A percentile compares a stretch with the other conserved stretches of the same genome.
These are phyloP conservation scores for Parafenestella ontariensis DNA, from an alignment of 2,329 filamentous ascomycete species.

Conservation along the genomic window DNA sequence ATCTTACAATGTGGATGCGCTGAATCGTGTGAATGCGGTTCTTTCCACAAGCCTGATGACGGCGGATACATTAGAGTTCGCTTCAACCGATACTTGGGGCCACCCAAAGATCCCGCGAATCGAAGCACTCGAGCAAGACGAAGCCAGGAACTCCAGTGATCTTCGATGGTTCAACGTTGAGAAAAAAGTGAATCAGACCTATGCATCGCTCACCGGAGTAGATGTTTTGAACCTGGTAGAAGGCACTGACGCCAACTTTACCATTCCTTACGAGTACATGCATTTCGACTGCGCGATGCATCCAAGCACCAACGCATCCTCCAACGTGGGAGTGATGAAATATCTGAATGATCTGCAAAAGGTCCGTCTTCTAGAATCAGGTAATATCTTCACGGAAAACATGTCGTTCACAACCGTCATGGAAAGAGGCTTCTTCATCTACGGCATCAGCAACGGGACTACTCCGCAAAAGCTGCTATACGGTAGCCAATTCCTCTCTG, in stretches of 20 bases:
- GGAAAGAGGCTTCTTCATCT: not conserved
- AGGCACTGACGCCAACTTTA: conserved; percentile 1
- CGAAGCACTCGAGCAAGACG: conserved; percentile 3
- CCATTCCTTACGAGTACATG: conserved; percentile 10
- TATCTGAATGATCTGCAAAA: conserved; percentile 4
- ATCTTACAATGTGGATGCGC: conserved; percentile 2
- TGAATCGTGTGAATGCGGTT: conserved; percentile 3
- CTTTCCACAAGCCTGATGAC: conserved; percentile 4
- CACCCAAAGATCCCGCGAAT: conserved; percentile 9
- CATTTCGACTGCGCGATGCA: conserved; percentile 6
- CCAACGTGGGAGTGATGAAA: not conserved
- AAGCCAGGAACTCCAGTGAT: conserved; percentile 1
- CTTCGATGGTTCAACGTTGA: conserved; percentile 2
- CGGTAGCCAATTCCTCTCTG: not conserved
- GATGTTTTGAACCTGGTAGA: conserved; percentile 2
- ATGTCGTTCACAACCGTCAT: not conserved
- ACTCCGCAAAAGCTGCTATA: not conserved
- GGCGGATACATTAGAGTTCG: not conserved
- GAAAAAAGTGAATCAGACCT: not conserved
- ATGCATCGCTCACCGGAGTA: conserved; percentile 7
- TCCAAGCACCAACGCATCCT: not conserved
- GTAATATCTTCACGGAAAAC: not conserved
- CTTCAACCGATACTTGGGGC: conserved; percentile 1
- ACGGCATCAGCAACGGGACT: not conserved
- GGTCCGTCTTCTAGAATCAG: not conserved